Percentiles rank a stretch among this genome's conserved stretches.
Conservation (phyloP, 139 green algal genomes). For the Haematococcus sp. region DNA sequence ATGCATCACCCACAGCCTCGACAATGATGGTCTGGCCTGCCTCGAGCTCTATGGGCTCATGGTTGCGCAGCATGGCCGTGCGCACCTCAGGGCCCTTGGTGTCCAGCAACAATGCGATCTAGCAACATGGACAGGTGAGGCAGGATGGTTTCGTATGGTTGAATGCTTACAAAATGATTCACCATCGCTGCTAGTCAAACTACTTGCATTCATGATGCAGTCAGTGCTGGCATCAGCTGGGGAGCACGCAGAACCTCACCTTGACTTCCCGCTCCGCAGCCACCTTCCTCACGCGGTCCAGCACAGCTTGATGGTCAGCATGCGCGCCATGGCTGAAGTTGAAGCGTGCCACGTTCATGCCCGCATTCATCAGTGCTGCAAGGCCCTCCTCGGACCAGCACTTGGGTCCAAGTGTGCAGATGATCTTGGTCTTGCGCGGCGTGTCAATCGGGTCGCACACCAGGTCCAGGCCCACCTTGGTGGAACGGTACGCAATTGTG, state of each 20-base stretch:
- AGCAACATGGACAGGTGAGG: too few species aligned
- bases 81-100: slow-evolving; percentile 65
- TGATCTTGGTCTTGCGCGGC: slow-evolving; percentile 73
- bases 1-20: slow-evolving; percentile 58
- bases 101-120: slow-evolving; percentile 43
- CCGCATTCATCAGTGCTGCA: slow-evolving; percentile 50
- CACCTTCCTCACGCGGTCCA: slow-evolving; percentile 55
- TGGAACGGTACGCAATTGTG: slow-evolving; percentile 33
- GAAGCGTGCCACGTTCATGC: slow-evolving; percentile 65
- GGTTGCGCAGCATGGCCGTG: slow-evolving; percentile 55
- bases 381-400: slow-evolving; percentile 58
- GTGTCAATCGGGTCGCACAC: slow-evolving; percentile 17
- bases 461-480: slow-evolving; percentile 38
- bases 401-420: slow-evolving; percentile 68
- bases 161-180: too few species aligned
- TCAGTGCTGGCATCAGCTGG: too few species aligned
- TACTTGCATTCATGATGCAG: too few species aligned
- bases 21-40: slow-evolving; percentile 55
- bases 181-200: too few species aligned
- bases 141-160: too few species aligned
- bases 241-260: too few species aligned
- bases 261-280: neutral
- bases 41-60: slow-evolving; percentile 37
- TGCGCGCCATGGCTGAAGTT: slow-evolving; percentile 77
- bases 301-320: slow-evolving; percentile 32